These are phyloP conservation scores for Triticum timopheevii DNA, from an alignment of 176 grass and related monocot species.

Conservation along the genomic window DNA sequence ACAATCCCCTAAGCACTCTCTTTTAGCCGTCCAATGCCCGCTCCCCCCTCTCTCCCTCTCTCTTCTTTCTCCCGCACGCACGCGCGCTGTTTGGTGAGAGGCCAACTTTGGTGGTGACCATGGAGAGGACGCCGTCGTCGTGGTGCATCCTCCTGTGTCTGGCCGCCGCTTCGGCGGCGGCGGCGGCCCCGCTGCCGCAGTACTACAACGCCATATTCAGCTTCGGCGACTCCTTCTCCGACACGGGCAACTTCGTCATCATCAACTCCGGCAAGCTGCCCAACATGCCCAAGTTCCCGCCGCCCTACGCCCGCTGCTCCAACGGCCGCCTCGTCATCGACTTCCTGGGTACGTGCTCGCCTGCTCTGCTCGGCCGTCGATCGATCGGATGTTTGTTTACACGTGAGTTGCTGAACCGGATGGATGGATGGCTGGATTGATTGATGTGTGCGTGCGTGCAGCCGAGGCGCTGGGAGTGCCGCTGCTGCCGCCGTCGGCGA, in stretches of 20 bases:
- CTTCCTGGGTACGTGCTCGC: constrained; percentile 52
- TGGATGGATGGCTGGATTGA: too few species aligned
- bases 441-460: not conserved
- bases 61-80: too few species aligned
- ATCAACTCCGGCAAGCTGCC: constrained; percentile 65
- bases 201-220: constrained; percentile 86
- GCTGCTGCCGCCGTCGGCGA: constrained; percentile 56
- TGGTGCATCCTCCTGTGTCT: not conserved
- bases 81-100: not conserved
- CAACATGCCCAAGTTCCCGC: constrained; percentile 65
- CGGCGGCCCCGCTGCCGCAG: constrained; percentile 26
- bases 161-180: not conserved
- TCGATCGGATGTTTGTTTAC: not conserved
- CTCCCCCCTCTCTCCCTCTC: too few species aligned
- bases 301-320: constrained; percentile 76
- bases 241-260: constrained; percentile 84
- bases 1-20: constrained; percentile 16
- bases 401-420: not conserved
- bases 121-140: not conserved
- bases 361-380: too few species aligned
- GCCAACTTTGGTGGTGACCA: not conserved
- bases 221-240: constrained; percentile 89
- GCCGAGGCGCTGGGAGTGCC: constrained; percentile 69
- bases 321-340: constrained; percentile 81
- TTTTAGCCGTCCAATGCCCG: not conserved